Percentiles rank a stretch among this genome's conserved stretches.
These are phyloP conservation scores for Beauveria sp. DNA, from an alignment of 2,329 filamentous ascomycete species.

Conservation along the genomic window DNA sequence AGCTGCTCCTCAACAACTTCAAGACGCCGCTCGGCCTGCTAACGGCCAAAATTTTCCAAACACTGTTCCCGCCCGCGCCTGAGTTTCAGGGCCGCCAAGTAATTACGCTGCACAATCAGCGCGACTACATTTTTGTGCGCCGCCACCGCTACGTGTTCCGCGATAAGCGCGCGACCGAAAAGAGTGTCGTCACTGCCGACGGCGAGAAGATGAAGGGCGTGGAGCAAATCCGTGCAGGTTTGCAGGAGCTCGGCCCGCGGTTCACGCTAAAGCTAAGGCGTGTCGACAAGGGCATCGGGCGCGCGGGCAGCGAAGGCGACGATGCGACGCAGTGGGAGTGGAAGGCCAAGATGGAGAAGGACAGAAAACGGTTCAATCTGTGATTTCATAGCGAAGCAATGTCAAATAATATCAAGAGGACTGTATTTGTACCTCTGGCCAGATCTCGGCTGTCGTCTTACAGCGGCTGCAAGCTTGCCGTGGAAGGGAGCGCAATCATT, in stretches of 20 bases:
- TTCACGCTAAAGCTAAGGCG: conserved; percentile 75
- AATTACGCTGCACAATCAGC: conserved; percentile 87
- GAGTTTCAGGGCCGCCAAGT: conserved; percentile 84
- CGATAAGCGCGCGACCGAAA: conserved; percentile 80
- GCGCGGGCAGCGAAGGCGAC: conserved; percentile 59
- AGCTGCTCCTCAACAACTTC: conserved; percentile 90
- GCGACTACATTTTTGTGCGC: conserved; percentile 91
- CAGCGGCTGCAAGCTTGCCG: background rate
- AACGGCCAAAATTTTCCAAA: conserved; percentile 71
- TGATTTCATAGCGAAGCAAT: conserved; percentile 32
- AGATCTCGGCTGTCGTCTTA: background rate
- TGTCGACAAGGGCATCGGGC: conserved; percentile 79
- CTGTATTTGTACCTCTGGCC: background rate
- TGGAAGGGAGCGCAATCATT: background rate
- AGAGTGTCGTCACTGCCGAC: conserved; percentile 72
- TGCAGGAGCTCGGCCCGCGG: conserved; percentile 81
- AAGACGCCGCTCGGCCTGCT: conserved; percentile 84
- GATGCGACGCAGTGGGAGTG: conserved; percentile 89
- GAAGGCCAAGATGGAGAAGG: conserved; percentile 93
- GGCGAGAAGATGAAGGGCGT: conserved; percentile 79
- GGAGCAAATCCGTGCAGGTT: conserved; percentile 74
- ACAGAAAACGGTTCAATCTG: conserved; percentile 86
- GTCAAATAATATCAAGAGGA: background rate
- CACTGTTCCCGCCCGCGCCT: conserved; percentile 59
- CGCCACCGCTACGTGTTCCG: conserved; percentile 89